A percentile compares a stretch with the other conserved stretches of the same genome.
Evolutionary conservation across 805 yeast genomes (phyloP).

Genomic region (Kazachstania psychrophila): DNA sequence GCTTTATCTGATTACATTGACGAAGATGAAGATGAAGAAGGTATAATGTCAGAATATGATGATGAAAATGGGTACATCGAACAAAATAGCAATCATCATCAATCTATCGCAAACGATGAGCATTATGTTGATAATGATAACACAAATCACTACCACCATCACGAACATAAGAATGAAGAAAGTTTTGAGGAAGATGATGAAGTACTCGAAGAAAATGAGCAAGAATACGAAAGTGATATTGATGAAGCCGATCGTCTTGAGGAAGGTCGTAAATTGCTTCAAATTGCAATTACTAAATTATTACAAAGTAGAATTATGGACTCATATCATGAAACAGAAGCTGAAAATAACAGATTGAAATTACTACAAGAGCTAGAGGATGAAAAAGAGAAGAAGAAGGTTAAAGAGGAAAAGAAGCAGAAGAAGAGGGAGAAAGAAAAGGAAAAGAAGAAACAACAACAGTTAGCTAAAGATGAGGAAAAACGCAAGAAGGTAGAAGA

Average conservation of each 20-base stretch:
- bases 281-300: conserved; percentile 68
- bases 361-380: conserved; percentile 62
- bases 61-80: conserved; percentile 5
- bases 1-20: conserved; percentile 26
- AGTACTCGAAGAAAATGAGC: conserved; percentile 16
- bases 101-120: conserved; percentile 1
- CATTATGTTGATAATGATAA: conserved; percentile 9
- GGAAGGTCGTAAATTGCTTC: conserved; percentile 73
- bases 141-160: conserved; percentile 8
- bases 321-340: conserved; percentile 71
- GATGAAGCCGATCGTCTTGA: conserved; percentile 59
- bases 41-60: conserved; percentile 7
- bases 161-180: conserved; percentile 6
- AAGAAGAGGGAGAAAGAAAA: conserved; percentile 59
- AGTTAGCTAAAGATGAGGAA: conserved; percentile 56
- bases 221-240: conserved; percentile 30
- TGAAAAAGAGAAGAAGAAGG: conserved; percentile 56
- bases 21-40: conserved; percentile 22
- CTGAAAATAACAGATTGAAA: conserved; percentile 59
- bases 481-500: conserved; percentile 47
- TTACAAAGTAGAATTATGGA: conserved; percentile 63
- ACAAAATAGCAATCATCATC: background rate
- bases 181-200: conserved; percentile 9
- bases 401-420: conserved; percentile 55
- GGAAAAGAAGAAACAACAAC: conserved; percentile 57